Evolutionary conservation across 805 yeast genomes (phyloP).

Genomic region (Schizosaccharomyces japonicus): DNA sequence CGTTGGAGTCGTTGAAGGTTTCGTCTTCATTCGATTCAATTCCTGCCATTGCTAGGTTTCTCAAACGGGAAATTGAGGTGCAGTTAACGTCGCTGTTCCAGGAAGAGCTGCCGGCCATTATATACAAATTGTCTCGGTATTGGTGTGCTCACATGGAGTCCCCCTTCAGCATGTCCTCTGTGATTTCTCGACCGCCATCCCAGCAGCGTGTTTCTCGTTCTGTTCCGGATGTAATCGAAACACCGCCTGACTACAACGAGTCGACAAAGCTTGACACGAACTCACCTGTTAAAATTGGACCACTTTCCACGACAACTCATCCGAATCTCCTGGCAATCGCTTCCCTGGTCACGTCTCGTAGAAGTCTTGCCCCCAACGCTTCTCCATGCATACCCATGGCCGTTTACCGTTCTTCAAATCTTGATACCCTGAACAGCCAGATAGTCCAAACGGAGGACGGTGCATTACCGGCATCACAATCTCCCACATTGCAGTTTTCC

Average conservation of each 20-base stretch:
- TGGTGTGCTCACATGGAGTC: constrained; percentile 17
- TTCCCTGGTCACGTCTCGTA: not conserved
- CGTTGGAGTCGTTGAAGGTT: constrained; percentile 59
- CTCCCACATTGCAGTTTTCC: not conserved
- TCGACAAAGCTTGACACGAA: not conserved
- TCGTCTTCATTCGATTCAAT: constrained; percentile 71
- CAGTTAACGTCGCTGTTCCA: constrained; percentile 61
- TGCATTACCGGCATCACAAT: not conserved
- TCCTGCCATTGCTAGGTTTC: constrained; percentile 56
- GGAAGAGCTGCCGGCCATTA: constrained; percentile 59
- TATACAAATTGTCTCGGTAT: constrained; percentile 50
- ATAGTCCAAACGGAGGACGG: not conserved
- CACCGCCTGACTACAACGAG: not conserved
- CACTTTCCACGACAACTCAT: not conserved
- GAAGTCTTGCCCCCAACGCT: not conserved
- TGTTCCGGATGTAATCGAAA: not conserved
- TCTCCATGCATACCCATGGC: not conserved
- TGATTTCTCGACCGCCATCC: not conserved
- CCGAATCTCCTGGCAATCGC: not conserved
- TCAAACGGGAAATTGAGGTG: constrained; percentile 60
- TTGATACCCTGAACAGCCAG: not conserved
- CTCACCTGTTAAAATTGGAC: not conserved
- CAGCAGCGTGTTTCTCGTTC: not conserved
- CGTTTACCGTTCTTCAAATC: not conserved
- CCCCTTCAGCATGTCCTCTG: not conserved